Conservation (phyloP, 768 basidiomycete species). For the Mycena latifolia region DNA sequence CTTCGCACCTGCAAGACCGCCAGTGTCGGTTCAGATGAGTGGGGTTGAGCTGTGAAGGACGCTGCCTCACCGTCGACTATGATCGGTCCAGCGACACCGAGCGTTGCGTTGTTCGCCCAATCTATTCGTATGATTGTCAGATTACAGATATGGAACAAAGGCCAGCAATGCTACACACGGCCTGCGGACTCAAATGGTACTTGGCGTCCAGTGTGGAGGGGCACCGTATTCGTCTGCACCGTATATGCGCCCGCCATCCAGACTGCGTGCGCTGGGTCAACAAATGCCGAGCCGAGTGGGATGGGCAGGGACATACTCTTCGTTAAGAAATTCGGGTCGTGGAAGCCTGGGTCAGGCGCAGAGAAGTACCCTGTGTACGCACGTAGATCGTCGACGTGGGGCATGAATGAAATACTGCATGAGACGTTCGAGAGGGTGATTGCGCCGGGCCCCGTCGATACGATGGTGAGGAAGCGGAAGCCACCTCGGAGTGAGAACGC, state of each 20-base stretch:
- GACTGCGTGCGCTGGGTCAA: conserved; percentile 43
- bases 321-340: conserved; percentile 63
- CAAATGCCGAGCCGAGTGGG: background rate
- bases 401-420: conserved; percentile 66
- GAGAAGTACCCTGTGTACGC: conserved; percentile 68
- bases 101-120: conserved; percentile 67
- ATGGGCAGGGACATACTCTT: conserved; percentile 48
- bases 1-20: conserved; percentile 55
- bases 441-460: conserved; percentile 46
- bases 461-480: conserved; percentile 65
- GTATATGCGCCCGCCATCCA: conserved; percentile 76
- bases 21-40: too few species aligned
- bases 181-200: conserved; percentile 62
- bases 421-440: conserved; percentile 63
- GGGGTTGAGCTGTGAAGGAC: background rate
- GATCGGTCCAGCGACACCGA: conserved; percentile 70
- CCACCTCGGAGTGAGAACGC: conserved; percentile 60
- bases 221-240: conserved; percentile 68
- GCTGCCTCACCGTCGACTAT: conserved; percentile 61
- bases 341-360: conserved; percentile 56
- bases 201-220: conserved; percentile 62
- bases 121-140: conserved; percentile 40
- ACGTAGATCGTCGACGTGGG: conserved; percentile 61
- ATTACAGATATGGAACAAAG: background rate
- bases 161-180: conserved; percentile 37